Evolutionary conservation across 2,329 filamentous ascomycete species (phyloP), one percentile per base, ranked within the genome.

Genomic region (Penicillium aurantiogriseum): DNA sequence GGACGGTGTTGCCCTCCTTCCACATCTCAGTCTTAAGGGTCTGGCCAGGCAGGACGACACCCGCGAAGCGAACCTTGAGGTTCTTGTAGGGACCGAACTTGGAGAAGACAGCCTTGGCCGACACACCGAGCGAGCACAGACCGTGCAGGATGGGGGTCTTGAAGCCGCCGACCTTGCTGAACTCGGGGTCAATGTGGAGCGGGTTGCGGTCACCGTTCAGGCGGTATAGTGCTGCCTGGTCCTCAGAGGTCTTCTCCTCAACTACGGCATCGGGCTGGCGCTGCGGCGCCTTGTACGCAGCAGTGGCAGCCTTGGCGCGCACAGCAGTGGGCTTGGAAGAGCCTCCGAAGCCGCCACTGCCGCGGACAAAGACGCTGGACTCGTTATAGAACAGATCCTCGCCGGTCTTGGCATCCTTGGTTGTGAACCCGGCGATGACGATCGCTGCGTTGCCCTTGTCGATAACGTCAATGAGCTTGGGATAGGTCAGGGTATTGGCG

Each of bases 381-480:
- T 99, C 94, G 78, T 97, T 97, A 83, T 97, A 97, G 80, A 97
- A 97, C 63, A 99, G 79, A 58, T 95, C 89, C 74, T 96, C 90
- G 67, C 91, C 91, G 0, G 87, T 94, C 65, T 85, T 87, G 58
- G 90, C 91, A 72, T 96, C 87, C 74, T 91, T 87, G 45, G 94
- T 97, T 35, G 88, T 90, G 66, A 88, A 87, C 63, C 89, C 91
- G 21, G 83, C 86, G 70, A 92, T 89, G 55, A 95, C 85, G 55
- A 97, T 83, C 60, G 91, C 92, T 19, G 92, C 92, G 65, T 85
- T 88, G 69, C 93, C 93, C 84, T 97, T 99, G 81, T 99, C 94
- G 47, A 97, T 85, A 10, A 97, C 93, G 75, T 99, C 94, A 61
- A 99, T 85, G 57, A 99, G 87, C 74, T 87, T 88, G 58, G 87